Evolutionary conservation across 2,329 filamentous ascomycete genomes (phyloP), one percentile per base, ranked within the genome.

Genomic region (Grosmannia huntii): DNA sequence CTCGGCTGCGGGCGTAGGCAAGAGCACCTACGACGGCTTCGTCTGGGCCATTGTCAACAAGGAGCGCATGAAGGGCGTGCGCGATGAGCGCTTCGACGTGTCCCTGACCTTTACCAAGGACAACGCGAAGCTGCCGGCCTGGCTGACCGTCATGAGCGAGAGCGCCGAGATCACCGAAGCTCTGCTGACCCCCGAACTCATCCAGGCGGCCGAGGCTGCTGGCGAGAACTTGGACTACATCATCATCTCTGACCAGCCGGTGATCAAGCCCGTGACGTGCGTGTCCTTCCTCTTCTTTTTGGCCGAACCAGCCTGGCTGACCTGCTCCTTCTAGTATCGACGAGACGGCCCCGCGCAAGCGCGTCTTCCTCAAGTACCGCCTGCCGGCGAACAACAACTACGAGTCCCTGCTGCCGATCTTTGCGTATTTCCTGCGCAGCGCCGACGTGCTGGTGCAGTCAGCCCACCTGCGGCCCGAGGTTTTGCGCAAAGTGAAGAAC

Each of bases 11-110:
- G 16, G 10, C 44, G 74, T 14, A 4, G 66, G 75, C 72, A 85
- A 83, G 79, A 84, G 84, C 75, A 73, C 75, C 59, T 97, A 86
- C 67, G 94, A 97, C 69, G 85, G 85, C 51, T 99, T 97, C 67
- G 92, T 99, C 63, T 97, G 88, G 82, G 92, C 90, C 55, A 73
- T 99, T 64, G 91, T 97, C 62, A 90, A 97, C 80, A 99, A 99
- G 82, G 86, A 90, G 66, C 75, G 81, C 70, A 97, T 99, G 92
- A 89, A 89, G 76, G 78, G 83, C 66, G 81, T 96, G 66, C 87
- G 94, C 61, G 88, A 96, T 53, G 90, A 96, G 62, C 88, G 94
- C 66, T 99, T 96, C 74, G 94, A 99, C 70, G 77, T 96, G 57
- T 95, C 89, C 57, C 81, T 99, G 65, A 96, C 94, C 49, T 84